These are phyloP conservation scores for Colletotrichum abscissum DNA, from an alignment of 2,329 filamentous ascomycete genomes.

Conservation along the genomic window DNA sequence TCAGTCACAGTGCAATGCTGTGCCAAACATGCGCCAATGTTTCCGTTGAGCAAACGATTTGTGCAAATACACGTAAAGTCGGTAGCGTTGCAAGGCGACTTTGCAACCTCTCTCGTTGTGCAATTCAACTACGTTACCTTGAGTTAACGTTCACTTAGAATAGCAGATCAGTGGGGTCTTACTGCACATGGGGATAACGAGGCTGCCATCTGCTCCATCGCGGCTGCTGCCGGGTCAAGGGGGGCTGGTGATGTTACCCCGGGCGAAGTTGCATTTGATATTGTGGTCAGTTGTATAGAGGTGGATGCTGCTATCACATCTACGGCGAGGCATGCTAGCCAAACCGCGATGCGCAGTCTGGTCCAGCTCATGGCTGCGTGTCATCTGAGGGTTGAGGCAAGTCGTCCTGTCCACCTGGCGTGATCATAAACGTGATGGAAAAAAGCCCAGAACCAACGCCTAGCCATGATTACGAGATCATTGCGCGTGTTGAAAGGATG, in stretches of 20 bases:
- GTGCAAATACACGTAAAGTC: constrained; percentile 21
- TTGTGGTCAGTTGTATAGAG: neutral
- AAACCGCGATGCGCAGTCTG: neutral
- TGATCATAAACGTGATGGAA: neutral
- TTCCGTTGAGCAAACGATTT: constrained; percentile 6
- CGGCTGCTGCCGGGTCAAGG: neutral
- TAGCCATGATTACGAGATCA: neutral
- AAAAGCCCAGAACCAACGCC: neutral
- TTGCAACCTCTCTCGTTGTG: neutral
- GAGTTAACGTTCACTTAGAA: neutral
- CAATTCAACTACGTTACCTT: neutral
- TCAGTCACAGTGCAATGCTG: constrained; percentile 21
- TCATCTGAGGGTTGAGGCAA: neutral
- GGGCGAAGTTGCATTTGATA: neutral
- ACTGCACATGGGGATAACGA: constrained; percentile 14
- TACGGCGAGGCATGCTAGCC: neutral
- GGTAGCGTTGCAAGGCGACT: constrained; percentile 10
- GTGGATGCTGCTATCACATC: neutral
- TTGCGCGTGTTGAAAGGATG: neutral
- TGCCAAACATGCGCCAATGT: constrained; percentile 1
- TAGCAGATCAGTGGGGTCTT: neutral
- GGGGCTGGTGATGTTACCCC: neutral
- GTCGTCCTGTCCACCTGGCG: neutral
- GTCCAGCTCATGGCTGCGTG: neutral
- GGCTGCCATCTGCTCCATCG: neutral